Base-by-base conservation (phyloP, 2,329 filamentous ascomycete genomes). In the Phaeosphaeria sp. region DNA sequence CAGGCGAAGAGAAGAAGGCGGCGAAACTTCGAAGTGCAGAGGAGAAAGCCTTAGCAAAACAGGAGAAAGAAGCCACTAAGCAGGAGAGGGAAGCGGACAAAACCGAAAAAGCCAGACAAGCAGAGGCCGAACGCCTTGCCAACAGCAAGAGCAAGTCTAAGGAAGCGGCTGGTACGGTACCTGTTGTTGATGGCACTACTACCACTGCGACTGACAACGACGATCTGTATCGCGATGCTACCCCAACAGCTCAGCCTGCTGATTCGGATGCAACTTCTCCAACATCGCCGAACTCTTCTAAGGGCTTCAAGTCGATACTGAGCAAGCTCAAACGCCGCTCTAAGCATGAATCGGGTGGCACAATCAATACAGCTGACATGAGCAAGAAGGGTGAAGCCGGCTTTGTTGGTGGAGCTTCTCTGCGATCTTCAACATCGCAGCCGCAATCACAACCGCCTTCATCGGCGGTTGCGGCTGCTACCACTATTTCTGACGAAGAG, bases 1-100 rank as follows among this genome's bases (percentile, higher is more conserved):
- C 77, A 87, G 81, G 81, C 18, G 82, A 85, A 54, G 84, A 87
- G 61, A 88, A 85, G 72, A 77, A 74, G 27, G 77, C 77, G 10
- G 73, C 75, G 10, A 80, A 76, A 58, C 75, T 78, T 11, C 80
- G 79, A 59, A 87, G 82, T 54, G 81, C 83, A 10, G 83, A 84
- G 59, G 83, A 84, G 53, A 85, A 78, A 49, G 66, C 67, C 20
- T 70, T 73, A 6, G 73, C 67, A 13, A 77, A 71, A 46, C 64
- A 73, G 44, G 76, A 77, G 22, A 79, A 77, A 56, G 74, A 77
- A 41, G 69, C 77, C 2, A 80, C n/a, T 6, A 51, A 70, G 50
- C 65, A 73, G 39, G 75, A 77, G 30, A 79, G 77, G 55, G 75
- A 77, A 41, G 68, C 77, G 2, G 80, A 80, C 50, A 82, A 83